Percentiles rank a stretch among this genome's conserved stretches.
phyloP scores from a whole-genome alignment of 306 rosid genomes.

The Prunus davidiana region DNA sequence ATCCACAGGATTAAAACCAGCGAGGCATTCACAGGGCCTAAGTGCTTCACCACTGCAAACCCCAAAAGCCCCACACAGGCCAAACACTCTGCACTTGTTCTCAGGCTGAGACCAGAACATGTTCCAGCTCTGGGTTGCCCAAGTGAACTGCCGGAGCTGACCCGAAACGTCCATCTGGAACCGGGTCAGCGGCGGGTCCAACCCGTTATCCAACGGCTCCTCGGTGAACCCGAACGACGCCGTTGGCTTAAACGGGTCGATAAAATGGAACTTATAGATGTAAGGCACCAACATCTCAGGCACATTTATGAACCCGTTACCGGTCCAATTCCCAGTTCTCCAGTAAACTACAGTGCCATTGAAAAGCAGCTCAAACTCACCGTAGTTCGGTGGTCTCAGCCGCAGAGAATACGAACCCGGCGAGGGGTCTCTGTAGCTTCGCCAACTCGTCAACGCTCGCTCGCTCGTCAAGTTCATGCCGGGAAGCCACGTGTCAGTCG shows the following conservation, averaged over 20 bases:
- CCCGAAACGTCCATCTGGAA: constrained; percentile 53
- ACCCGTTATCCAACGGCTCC: constrained; percentile 30
- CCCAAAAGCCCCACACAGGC: constrained; percentile 62
- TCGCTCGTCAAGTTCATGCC: constrained; percentile 66
- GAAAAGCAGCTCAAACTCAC: constrained; percentile 60
- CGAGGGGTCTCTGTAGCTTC: constrained; percentile 48
- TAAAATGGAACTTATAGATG: constrained; percentile 55
- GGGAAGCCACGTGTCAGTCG: constrained; percentile 78
- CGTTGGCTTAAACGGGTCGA: constrained; percentile 34
- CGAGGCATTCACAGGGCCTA: constrained; percentile 40
- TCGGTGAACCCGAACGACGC: constrained; percentile 78
- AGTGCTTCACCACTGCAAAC: constrained; percentile 25
- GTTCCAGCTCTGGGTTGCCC: constrained; percentile 60
- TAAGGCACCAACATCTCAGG: constrained; percentile 72
- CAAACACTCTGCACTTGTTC: constrained; percentile 34
- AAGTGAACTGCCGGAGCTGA: constrained; percentile 62
- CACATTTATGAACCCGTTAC: constrained; percentile 36
- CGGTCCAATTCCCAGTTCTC: constrained; percentile 71
- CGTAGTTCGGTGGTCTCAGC: constrained; percentile 44
- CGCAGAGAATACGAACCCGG: constrained; percentile 65
- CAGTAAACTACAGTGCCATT: constrained; percentile 51
- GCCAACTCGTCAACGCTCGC: constrained; percentile 47
- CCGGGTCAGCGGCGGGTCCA: constrained; percentile 39
- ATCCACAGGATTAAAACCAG: constrained; percentile 49
- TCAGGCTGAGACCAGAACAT: constrained; percentile 65